A percentile compares a stretch with the other conserved stretches of the same genome.
Evolutionary conservation across 441 rosid species (phyloP).

Genomic region (Syzygium syzygioides): DNA sequence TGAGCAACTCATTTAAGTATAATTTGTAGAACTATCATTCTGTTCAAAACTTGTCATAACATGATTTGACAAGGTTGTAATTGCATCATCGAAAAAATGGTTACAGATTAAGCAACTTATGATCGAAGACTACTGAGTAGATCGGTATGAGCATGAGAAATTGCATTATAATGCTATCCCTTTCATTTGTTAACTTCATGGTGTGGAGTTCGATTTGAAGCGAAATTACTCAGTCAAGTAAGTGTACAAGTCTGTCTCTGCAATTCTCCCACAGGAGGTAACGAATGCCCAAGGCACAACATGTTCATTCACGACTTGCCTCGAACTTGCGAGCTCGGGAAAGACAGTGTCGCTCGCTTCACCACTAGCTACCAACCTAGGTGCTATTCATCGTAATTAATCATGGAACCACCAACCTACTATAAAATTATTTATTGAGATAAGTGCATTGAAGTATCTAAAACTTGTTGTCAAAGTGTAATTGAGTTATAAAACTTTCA

Average conservation of each 20-base stretch:
- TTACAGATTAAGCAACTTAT: not conserved
- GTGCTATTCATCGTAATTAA: not conserved
- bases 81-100: not conserved
- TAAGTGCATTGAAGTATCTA: too few relatives aligned
- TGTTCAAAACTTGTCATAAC: not conserved
- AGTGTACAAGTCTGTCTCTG: not conserved
- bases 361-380: not conserved
- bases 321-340: not conserved
- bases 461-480: too few relatives aligned
- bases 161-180: not conserved
- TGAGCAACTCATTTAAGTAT: not conserved
- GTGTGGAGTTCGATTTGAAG: accelerated
- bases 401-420: not conserved
- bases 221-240: not conserved
- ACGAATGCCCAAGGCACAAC: not conserved
- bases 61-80: not conserved
- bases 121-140: not conserved
- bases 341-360: not conserved
- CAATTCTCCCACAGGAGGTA: not conserved
- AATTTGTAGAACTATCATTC: not conserved
- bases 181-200: not conserved
- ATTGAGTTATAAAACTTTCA: too few relatives aligned
- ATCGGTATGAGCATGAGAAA: not conserved
- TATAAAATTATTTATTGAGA: not conserved
- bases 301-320: not conserved